A percentile compares a stretch with the other conserved stretches of the same genome.
Conservation (phyloP, 2,329 filamentous ascomycete genomes). For the Fusarium longipes region DNA sequence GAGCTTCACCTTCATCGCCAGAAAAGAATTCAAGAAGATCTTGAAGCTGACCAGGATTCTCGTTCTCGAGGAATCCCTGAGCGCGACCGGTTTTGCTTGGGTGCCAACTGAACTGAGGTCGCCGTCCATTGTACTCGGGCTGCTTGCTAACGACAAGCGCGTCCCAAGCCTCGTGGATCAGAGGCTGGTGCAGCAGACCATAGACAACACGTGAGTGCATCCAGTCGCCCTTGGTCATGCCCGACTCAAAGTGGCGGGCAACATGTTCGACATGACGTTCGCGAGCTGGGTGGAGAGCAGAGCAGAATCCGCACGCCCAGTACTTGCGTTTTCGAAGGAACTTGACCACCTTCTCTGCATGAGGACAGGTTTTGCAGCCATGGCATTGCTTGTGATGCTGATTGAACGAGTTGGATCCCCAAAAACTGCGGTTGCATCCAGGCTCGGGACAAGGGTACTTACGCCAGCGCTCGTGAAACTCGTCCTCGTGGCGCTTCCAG, state of each 20-base stretch:
- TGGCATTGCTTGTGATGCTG: constrained; percentile 75
- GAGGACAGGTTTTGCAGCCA: constrained; percentile 72
- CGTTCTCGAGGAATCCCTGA: constrained; percentile 70
- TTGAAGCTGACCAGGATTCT: constrained; percentile 71
- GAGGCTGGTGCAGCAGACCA: constrained; percentile 73
- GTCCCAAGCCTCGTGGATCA: constrained; percentile 71
- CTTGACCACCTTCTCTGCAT: constrained; percentile 71
- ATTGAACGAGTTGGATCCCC: constrained; percentile 75
- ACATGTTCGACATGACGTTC: constrained; percentile 77
- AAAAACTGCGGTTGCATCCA: constrained; percentile 74
- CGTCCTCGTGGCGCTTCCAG: constrained; percentile 76
- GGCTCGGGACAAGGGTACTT: constrained; percentile 74
- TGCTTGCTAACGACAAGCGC: constrained; percentile 64
- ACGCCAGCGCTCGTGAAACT: constrained; percentile 75
- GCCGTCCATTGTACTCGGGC: constrained; percentile 63
- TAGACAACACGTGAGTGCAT: constrained; percentile 76
- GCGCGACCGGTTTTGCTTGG: constrained; percentile 66
- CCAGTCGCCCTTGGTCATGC: constrained; percentile 73
- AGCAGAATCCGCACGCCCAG: constrained; percentile 77
- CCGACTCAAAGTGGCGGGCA: constrained; percentile 73
- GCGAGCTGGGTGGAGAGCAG: constrained; percentile 69
- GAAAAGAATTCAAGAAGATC: constrained; percentile 75
- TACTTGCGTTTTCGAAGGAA: constrained; percentile 73
- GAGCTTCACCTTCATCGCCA: constrained; percentile 65
- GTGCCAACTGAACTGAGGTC: constrained; percentile 73